Base-by-base conservation (phyloP, 352 stramenopile genomes). In the Globisporangium splendens region DNA sequence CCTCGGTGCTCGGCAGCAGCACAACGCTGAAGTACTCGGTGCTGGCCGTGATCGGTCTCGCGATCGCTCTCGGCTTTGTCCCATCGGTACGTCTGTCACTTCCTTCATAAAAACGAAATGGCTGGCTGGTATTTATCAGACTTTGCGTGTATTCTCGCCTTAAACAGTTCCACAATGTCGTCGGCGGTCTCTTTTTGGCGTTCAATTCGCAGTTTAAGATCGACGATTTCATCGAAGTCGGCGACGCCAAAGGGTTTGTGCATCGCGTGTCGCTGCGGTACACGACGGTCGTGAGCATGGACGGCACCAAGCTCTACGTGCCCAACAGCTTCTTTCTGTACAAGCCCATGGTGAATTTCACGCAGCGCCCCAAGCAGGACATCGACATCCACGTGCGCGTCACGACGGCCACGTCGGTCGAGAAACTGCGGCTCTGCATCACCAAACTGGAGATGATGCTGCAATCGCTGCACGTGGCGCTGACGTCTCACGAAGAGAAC, bases 291-390 rank as follows among this genome's bases (percentile, higher is more conserved):
- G 70, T 93, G 65, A 92, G 77, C n/a, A 69, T 84, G 17, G 84
- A 93, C 28, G 80, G 81, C 39, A 93, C 86, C 33, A 89, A 85
- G 44, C 66, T 92, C 17, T 94, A 85, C 58, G 74, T 95, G 20
- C 83, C 83, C 24, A 95, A 95, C 67, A 94, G 84, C 57, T 94
- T 92, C 60, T 95, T 95, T 54, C 65, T 95, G n/a, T 95, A 92
- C 77, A 93, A 93, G 50, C 86, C 83, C 22, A 93, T 95, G 86
- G 78, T 95, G 33, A 95, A 95, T 57, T 95, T 84, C 56, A 88
- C 84, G 46, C 83, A 94, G 56, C 82, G 83, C 0, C 86, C 86
- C 2, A 95, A 95, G 58, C 75, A 83, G 31, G 79, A 93, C 47
- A 79, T 95, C 28, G 78, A 93, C 54, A 80, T 95, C 21, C 75